These are phyloP conservation scores for Buddleja alternifolia DNA, from an alignment of 257 asterid species.

Conservation along the genomic window DNA sequence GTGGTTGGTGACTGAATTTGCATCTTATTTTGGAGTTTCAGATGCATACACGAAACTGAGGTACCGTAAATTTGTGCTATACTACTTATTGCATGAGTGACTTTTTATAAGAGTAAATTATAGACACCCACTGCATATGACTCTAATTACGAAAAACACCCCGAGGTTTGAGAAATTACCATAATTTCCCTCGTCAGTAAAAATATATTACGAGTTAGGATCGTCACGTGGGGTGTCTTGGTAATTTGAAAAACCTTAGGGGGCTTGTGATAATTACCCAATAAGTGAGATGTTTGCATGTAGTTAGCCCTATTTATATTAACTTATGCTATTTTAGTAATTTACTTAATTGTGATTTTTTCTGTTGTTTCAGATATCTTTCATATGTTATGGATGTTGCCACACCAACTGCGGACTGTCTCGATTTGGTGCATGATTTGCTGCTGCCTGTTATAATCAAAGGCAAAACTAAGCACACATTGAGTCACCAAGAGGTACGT, in stretches of 20 bases:
- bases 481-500: slow-evolving; percentile 97
- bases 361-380: slow-evolving; percentile 62
- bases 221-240: no score
- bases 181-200: no score
- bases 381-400: slow-evolving; percentile 97
- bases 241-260: no score
- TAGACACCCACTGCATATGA: no score
- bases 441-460: slow-evolving; percentile 75
- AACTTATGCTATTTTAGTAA: neutral
- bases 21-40: slow-evolving; percentile 87
- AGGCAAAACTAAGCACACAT: slow-evolving; percentile 58
- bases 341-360: slow-evolving; percentile 2
- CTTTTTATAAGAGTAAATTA: neutral
- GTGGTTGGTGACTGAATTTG: slow-evolving; percentile 88
- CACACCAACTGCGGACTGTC: slow-evolving; percentile 93
- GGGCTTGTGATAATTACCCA: no score
- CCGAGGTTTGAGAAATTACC: no score
- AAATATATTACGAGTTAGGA: no score
- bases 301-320: no score
- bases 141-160: no score
- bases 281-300: no score
- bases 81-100: neutral
- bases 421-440: slow-evolving; percentile 73
- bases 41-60: slow-evolving; percentile 89
- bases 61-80: slow-evolving; percentile 38